Evolutionary conservation across 768 basidiomycete genomes (phyloP).

Genomic region (Psilocybe cyanescens): DNA sequence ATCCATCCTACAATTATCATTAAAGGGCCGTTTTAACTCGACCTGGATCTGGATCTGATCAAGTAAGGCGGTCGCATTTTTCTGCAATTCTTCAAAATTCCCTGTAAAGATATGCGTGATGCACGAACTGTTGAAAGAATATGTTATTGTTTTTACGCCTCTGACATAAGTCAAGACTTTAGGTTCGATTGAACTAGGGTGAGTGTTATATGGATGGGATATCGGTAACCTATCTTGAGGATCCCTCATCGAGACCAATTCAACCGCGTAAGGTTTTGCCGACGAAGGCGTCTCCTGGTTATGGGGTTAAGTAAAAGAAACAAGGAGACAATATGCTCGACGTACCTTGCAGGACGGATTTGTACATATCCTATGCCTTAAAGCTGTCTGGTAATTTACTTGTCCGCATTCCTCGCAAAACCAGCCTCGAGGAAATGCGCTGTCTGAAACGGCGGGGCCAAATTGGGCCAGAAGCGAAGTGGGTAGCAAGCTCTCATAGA

Average conservation of each 20-base stretch:
- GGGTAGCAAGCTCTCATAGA: conserved; percentile 33
- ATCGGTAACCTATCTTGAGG: conserved; percentile 36
- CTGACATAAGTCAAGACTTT: conserved; percentile 27
- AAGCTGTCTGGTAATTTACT: conserved; percentile 46
- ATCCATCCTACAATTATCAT: conserved; percentile 27
- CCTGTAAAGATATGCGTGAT: conserved; percentile 53
- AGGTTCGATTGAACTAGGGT: conserved; percentile 24
- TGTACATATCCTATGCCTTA: conserved; percentile 51
- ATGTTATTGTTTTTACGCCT: conserved; percentile 39
- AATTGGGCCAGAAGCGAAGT: conserved; percentile 32
- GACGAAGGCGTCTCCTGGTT: conserved; percentile 21
- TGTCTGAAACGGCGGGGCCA: conserved; percentile 30
- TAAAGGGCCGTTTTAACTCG: conserved; percentile 29
- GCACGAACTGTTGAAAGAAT: conserved; percentile 12
- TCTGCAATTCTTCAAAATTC: conserved; percentile 45
- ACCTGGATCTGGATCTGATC: conserved; percentile 41
- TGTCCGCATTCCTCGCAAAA: conserved; percentile 50
- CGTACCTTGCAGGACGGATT: conserved; percentile 44
- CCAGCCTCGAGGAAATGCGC: conserved; percentile 50
- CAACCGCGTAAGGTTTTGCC: conserved; percentile 27
- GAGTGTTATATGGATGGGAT: conserved; percentile 33
- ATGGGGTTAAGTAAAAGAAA: neutral
- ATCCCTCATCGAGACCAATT: conserved; percentile 34
- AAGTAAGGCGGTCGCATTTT: conserved; percentile 39
- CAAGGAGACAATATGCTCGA: neutral